Evolutionary conservation across 2,329 filamentous ascomycete species (phyloP).

Genomic region (Berkeleyomyces rouxiae): DNA sequence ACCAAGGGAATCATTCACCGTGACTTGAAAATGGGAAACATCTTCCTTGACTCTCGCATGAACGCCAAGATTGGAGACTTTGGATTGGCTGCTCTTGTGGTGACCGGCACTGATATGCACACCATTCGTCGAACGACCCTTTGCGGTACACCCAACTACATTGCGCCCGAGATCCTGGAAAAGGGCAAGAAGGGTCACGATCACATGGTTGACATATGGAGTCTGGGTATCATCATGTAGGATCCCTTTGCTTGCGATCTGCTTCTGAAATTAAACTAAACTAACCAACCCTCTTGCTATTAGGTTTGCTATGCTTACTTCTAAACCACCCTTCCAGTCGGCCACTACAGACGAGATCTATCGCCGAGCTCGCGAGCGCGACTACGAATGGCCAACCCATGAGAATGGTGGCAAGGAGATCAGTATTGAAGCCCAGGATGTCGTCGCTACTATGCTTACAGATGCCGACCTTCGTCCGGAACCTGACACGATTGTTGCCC

Average conservation of each 20-base stretch:
- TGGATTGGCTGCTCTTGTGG: slow-evolving; percentile 76
- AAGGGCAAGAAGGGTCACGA: slow-evolving; percentile 91
- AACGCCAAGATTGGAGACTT: slow-evolving; percentile 98
- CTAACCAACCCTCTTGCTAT: slow-evolving; percentile 5
- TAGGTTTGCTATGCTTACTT: slow-evolving; percentile 90
- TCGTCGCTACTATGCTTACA: slow-evolving; percentile 60
- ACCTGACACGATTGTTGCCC: slow-evolving; percentile 62
- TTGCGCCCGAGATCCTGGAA: slow-evolving; percentile 88
- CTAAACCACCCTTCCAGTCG: slow-evolving; percentile 91
- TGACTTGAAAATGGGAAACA: slow-evolving; percentile 94
- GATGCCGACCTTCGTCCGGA: slow-evolving; percentile 59
- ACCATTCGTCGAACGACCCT: slow-evolving; percentile 76
- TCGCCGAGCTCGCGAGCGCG: slow-evolving; percentile 48
- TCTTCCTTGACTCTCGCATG: slow-evolving; percentile 89
- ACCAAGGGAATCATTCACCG: slow-evolving; percentile 89
- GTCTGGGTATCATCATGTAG: slow-evolving; percentile 88
- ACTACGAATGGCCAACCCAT: slow-evolving; percentile 63
- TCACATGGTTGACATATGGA: slow-evolving; percentile 98
- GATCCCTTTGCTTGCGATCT: slow-evolving; percentile 18
- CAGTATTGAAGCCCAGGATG: slow-evolving; percentile 57
- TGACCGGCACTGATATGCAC: slow-evolving; percentile 80
- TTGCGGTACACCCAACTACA: slow-evolving; percentile 95
- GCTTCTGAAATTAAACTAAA: not conserved
- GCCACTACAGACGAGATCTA: slow-evolving; percentile 78
- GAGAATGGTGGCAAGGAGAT: slow-evolving; percentile 48